Evolutionary conservation across 73 alveolate species (phyloP), one percentile per base, ranked within the genome.

Genomic region (Paramecium caudatum): DNA sequence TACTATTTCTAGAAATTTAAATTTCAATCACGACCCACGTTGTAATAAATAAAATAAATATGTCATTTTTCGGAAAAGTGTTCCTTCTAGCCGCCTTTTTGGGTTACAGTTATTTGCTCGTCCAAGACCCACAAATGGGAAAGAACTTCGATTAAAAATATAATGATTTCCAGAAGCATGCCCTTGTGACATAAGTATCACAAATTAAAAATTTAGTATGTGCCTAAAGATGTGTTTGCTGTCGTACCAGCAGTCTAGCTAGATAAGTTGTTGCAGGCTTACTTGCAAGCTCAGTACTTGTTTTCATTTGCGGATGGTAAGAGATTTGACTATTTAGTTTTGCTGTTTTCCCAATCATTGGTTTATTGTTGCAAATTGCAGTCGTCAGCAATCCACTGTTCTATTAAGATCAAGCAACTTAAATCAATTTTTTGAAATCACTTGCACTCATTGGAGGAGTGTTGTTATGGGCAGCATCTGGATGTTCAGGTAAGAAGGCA

Each of bases 11-110:
- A 15, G 43, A 13, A 27, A 65, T 25, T 32, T 32, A 32, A 32
- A 65, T 65, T 41, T 5, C 2, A 74, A 37, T 41, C 13, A 37
- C 62, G 55, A 74, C 88, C 17, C 43, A 68, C 19, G 46, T 45
- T 19, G 16, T n/a, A 23, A 74, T 74, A 41, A 74, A 37, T 74
- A 41, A 74, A 74, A 74, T 74, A 41, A 37, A 32, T 27, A 74
- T 74, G 88, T 74, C 88, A 37, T 74, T 74, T 39, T 10, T 74
- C 21, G 88, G 88, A 37, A 74, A 74, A 41, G 88, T 74, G 61
- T 39, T 74, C 46, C 43, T 74, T 12, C 68, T 74, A 1, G 27
- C 68, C 6, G 62, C 88, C 15, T 34, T 74, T 12, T 7, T 15
- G 30, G 88, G 88, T 16, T 45, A 41, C 47, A 16, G 55, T 21